Conservation (phyloP, 768 basidiomycete genomes). For the Chalciporus chontae region DNA sequence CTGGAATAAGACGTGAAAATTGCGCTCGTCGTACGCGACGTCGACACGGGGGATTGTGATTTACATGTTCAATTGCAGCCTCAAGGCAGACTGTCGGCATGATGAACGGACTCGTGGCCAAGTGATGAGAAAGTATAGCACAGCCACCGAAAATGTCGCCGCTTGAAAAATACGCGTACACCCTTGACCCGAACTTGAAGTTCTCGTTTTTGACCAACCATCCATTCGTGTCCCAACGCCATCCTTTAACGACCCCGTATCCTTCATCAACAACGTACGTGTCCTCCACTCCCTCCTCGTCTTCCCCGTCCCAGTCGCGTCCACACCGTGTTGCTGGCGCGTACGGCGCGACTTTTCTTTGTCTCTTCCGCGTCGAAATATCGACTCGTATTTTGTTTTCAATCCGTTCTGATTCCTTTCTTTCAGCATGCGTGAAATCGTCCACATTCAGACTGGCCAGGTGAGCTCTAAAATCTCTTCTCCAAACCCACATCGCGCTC, state of each 20-base stretch:
- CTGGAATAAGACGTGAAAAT: neutral
- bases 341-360: slow-evolving; percentile 22
- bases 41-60: neutral
- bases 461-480: slow-evolving; percentile 39
- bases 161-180: slow-evolving; percentile 37
- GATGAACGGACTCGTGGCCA: slow-evolving; percentile 6
- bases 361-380: slow-evolving; percentile 19
- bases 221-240: slow-evolving; percentile 31
- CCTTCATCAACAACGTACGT: slow-evolving; percentile 30
- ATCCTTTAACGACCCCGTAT: slow-evolving; percentile 29
- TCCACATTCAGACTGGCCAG: slow-evolving; percentile 99
- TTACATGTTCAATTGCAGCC: slow-evolving; percentile 10
- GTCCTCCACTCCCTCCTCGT: slow-evolving; percentile 7
- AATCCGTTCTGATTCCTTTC: slow-evolving; percentile 24
- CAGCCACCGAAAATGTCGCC: slow-evolving; percentile 31
- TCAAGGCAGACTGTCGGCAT: slow-evolving; percentile 4
- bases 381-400: slow-evolving; percentile 15
- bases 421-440: slow-evolving; percentile 96
- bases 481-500: slow-evolving; percentile 16
- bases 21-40: neutral
- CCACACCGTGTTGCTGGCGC: slow-evolving; percentile 22
- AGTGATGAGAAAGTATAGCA: slow-evolving; percentile 11
- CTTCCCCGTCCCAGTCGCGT: slow-evolving; percentile 17
- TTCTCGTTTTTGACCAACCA: slow-evolving; percentile 35
- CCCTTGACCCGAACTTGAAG: slow-evolving; percentile 35